A percentile compares a stretch with the other conserved stretches of the same genome.
Evolutionary conservation across 2,329 filamentous ascomycete genomes (phyloP).

Genomic region (Pyricularia grisea): DNA sequence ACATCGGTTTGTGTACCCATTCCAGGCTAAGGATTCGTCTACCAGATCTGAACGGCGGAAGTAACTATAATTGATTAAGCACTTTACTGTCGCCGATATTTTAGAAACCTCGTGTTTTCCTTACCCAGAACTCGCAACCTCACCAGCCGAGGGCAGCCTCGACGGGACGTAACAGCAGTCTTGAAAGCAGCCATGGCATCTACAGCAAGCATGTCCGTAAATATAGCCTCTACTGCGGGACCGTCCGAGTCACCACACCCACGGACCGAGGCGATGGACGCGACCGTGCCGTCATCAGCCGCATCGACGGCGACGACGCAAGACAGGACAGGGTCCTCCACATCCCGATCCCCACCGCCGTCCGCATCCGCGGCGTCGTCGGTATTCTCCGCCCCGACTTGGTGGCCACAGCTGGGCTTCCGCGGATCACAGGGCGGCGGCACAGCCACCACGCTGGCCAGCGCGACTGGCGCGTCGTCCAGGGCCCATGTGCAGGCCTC

Average conservation of each 20-base stretch:
- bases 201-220: background rate
- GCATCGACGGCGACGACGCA: background rate
- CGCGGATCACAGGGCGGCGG: background rate
- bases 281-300: background rate
- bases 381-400: slow-evolving; percentile 1
- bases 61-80: background rate
- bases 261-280: background rate
- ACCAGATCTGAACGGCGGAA: background rate
- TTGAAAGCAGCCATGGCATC: background rate
- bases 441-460: background rate
- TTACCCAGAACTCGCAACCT: background rate
- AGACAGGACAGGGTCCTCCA: background rate
- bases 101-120: background rate
- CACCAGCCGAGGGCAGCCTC: background rate
- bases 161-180: background rate
- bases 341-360: background rate
- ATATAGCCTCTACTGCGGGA: background rate
- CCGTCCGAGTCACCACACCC: background rate
- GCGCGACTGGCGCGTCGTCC: background rate
- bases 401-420: background rate
- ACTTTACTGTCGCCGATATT: background rate
- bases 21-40: background rate
- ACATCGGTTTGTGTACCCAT: background rate
- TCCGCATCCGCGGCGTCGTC: slow-evolving; percentile 1
- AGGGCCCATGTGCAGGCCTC: background rate